Evolutionary conservation across 345 rosid species (phyloP).

Genomic region (Kandelia obovata): DNA sequence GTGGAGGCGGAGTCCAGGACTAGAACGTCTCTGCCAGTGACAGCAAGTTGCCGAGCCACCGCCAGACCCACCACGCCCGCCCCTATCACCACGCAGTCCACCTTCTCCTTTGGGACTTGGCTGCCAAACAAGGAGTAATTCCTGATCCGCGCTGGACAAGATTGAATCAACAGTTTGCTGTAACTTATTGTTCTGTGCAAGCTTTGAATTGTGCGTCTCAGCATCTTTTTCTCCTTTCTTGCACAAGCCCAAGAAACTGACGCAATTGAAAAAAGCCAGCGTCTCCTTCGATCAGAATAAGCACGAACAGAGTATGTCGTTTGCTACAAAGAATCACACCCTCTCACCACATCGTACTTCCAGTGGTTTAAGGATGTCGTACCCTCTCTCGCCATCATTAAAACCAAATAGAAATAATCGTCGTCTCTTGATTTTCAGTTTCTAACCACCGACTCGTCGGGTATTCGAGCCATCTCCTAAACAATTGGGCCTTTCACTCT

Average conservation of each 20-base stretch:
- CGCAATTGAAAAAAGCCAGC: too few relatives aligned
- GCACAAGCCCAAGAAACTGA: background rate
- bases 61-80: conserved; percentile 91
- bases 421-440: too few relatives aligned
- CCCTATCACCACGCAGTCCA: conserved; percentile 80
- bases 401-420: too few relatives aligned
- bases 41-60: conserved; percentile 64
- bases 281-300: too few relatives aligned
- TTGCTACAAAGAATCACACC: too few relatives aligned
- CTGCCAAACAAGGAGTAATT: background rate
- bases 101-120: conserved; percentile 50
- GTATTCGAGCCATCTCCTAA: too few relatives aligned
- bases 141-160: background rate
- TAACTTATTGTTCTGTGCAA: background rate
- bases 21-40: conserved; percentile 59
- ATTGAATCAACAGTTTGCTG: background rate
- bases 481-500: too few relatives aligned
- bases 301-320: too few relatives aligned
- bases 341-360: too few relatives aligned
- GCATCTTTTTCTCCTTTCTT: conserved; percentile 4
- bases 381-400: too few relatives aligned
- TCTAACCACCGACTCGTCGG: too few relatives aligned
- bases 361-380: too few relatives aligned
- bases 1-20: conserved; percentile 77
- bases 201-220: conserved; percentile 7